Percentiles rank a stretch among this genome's conserved stretches.
Evolutionary conservation across 169 alveolate species (phyloP).

Genomic region (Plasmodium billcollinsi): DNA sequence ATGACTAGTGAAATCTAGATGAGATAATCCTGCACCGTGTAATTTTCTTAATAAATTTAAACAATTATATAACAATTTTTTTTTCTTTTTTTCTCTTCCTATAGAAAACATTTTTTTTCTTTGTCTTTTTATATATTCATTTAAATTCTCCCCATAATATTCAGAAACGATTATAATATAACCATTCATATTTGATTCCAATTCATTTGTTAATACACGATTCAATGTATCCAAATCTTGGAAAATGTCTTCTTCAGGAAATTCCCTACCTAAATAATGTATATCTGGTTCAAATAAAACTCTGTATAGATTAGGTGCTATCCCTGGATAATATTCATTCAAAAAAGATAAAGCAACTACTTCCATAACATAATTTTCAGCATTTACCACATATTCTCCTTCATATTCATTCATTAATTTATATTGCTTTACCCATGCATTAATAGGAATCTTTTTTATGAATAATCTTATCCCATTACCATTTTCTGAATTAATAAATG

Average conservation of each 20-base stretch:
- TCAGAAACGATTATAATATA: slow-evolving; percentile 83
- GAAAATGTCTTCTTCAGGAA: slow-evolving; percentile 6
- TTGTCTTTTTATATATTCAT: slow-evolving; percentile 77
- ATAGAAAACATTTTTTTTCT: slow-evolving; percentile 18
- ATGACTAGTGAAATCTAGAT: slow-evolving; percentile 87
- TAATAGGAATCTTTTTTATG: slow-evolving; percentile 83
- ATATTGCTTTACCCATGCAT: slow-evolving; percentile 85
- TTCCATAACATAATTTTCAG: slow-evolving; percentile 88
- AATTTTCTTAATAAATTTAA: slow-evolving; percentile 76
- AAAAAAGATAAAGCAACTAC: slow-evolving; percentile 85
- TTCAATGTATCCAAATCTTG: slow-evolving; percentile 53
- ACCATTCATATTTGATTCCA: slow-evolving; percentile 74
- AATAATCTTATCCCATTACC: slow-evolving; percentile 69
- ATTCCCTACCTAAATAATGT: neutral
- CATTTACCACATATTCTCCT: slow-evolving; percentile 86
- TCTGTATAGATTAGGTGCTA: slow-evolving; percentile 82
- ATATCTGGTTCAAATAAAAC: slow-evolving; percentile 79
- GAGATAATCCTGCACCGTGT: slow-evolving; percentile 85
- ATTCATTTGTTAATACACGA: slow-evolving; percentile 16
- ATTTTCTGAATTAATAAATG: slow-evolving; percentile 31
- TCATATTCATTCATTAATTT: slow-evolving; percentile 80
- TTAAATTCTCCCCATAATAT: slow-evolving; percentile 78
- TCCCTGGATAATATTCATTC: slow-evolving; percentile 72
- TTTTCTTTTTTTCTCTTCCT: too few relatives aligned
- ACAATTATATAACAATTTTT: slow-evolving; percentile 61